Evolutionary conservation across 176 grass and related monocot genomes (phyloP), one percentile per base, ranked within the genome.

Genomic region (Carex scoparia): DNA sequence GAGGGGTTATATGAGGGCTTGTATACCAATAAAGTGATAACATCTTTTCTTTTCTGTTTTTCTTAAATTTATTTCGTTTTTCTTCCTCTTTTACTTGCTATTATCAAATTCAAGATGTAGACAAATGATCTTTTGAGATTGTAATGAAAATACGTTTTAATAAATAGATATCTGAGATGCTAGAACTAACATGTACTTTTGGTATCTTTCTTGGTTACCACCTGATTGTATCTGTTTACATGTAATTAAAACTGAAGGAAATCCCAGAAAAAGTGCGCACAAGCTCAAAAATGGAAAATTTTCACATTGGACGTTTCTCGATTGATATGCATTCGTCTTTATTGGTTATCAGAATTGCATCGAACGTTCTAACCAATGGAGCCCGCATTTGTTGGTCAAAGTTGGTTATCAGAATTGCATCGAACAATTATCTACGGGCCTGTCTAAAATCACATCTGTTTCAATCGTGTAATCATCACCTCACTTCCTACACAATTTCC

Each of bases 11-110:
- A 28, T 23, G 53, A 58, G 74, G 23, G 48, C 13, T 57, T 79
- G 74, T 58, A 79, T 79, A 79, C 74, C 74, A 79, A 57, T 79
- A 79, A 57, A 57, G 28, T 33, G 53, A 79, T 79, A 58, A 79
- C 46, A 37, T 72, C 13, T 58, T 79, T 79, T 13, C 44, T 79
- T 57, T 33, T 77, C 49, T 56, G 13, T 77, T 75, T 53, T 51
- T 14, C 11, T 79, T 55, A 32, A 32, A 77, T 77, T 55, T 54
- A 27, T 77, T 77, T 33, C 12, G 57, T 18, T 79, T 56, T 56
- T 51, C 48, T 51, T 51, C 48, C 48, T 51, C 48, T 11, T 15
- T 57, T 58, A 35, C 74, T 79, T 28, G 18, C 74, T 58, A 10
- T 79, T 79, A 35, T 78, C 74, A 78, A 76, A 30, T 23, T 23